Base-by-base conservation (phyloP, 306 rosid genomes). In the Senna siamea region DNA sequence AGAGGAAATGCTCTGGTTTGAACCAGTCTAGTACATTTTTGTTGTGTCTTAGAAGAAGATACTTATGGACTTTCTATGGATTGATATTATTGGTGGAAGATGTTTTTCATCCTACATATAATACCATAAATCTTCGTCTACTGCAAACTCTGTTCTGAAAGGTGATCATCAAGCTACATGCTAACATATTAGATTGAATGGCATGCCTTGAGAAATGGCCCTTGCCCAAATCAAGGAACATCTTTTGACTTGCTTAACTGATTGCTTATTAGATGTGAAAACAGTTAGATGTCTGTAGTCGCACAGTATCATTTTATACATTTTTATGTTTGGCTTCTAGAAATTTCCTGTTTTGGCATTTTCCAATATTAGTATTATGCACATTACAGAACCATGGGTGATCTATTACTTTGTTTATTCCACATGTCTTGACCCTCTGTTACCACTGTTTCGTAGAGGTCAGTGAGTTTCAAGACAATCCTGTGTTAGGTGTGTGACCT, bases 241-340 rank as follows among this genome's bases (percentile, higher is more conserved):
- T 73, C 7, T 18, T 28, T 44, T 58, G 53, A 38, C 23, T 43
- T 44, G n/a, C 58, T 7, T 48, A 18, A 47, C 59, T 59, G 15
- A 28, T 28, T 59, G 44, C 19, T 58, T 43, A 1, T 30, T 35
- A 5, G 6, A 43, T 41, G 15, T 60, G 60, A 55, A 18, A 54
- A 7, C 58, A 18, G 7, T 60, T 73, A 37, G 51, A 50, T 73
- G 69, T 3, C 30, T 34, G 18, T 60, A 57, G 30, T 50, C 44
- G 28, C 47, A 18, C 3, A 34, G 32, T 72, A 44, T 58, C 53
- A 19, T 53, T 23, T 53, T 41, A 30, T 59, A n/a, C n/a, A 15
- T 7, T 46, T 37, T 26, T 26, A 17, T 54, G 9, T 78, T 64
- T 54, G 61, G 65, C 70, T 48, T 79, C 71, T 50, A 37, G 75